Base-by-base conservation (phyloP, 2,329 filamentous ascomycete species). In the Hypoxylon sp. region DNA sequence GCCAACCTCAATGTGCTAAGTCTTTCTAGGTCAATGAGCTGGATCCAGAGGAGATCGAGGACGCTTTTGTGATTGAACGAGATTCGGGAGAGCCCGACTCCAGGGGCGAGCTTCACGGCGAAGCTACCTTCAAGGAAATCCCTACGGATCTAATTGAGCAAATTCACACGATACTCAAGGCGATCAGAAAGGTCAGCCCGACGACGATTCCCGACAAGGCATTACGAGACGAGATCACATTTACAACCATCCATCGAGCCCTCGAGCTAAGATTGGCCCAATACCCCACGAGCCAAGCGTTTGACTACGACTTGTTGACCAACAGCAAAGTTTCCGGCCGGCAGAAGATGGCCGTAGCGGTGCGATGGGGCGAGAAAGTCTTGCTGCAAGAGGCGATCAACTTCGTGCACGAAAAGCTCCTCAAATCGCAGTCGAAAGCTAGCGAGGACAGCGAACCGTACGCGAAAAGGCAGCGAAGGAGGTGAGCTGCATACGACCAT, bases 311-410 rank as follows among this genome's bases (percentile, higher is more conserved):
- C n/a, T 68, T 83, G 0, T 72, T 84, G 18, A 63, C 72, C 9
- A 61, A 60, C 1, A 64, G 70, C 4, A 69, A 69, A 12, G 60
- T 81, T 5, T 66, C 67, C 2, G 71, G 78, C 28, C 79, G 84
- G 51, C 76, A 76, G 12, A 80, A 78, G 44, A 91, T 91, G 88
- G 91, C 91, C 0, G 73, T 89, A 20, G 80, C 85, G 52, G 90
- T 93, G 33, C 85, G 92, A 63, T 78, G 89, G 2, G 92, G 91
- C 12, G 92, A 95, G 78, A 93, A 93, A 76, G 83, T 84, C 70
- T 80, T 94, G 4, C 74, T 93, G 22, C 78, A 82, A 58, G 83
- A 87, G 72, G 81, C 88, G 1, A 81, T 85, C 62, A 70, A 65
- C 9, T 70, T 78, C 12, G 67, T 78, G 49, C 77, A 76, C 68